Evolutionary conservation across 2,329 filamentous ascomycete genomes (phyloP).

Genomic region (Arthrobotrys conoides): DNA sequence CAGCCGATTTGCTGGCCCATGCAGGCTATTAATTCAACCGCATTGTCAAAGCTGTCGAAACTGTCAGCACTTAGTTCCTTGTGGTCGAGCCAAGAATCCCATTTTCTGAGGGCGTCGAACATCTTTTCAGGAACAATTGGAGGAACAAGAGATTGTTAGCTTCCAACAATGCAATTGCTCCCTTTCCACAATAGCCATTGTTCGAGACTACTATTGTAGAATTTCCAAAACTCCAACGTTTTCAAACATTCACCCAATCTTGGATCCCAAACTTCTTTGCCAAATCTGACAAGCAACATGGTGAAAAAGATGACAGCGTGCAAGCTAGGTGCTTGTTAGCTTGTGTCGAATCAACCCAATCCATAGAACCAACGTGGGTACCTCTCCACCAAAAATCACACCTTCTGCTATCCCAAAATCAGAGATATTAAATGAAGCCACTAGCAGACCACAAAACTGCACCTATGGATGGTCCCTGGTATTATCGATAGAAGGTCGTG

Average conservation of each 20-base stretch:
- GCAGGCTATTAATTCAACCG: conserved; percentile 27
- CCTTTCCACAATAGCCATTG: background rate
- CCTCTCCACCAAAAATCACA: background rate
- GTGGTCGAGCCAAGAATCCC: background rate
- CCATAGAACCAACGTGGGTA: conserved; percentile 23
- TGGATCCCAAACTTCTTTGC: background rate
- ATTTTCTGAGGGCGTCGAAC: background rate
- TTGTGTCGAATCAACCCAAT: conserved; percentile 10
- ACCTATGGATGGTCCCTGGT: conserved; percentile 15
- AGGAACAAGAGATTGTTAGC: background rate
- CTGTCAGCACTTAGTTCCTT: conserved; percentile 39
- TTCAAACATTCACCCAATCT: background rate
- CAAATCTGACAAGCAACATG: background rate
- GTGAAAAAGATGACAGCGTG: background rate
- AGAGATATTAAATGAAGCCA: conserved; percentile 29
- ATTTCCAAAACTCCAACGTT: background rate
- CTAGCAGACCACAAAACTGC: conserved; percentile 26
- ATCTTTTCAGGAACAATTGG: background rate
- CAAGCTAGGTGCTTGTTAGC: background rate
- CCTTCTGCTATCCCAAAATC: background rate
- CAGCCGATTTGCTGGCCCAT: conserved; percentile 43
- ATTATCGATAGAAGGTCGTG: conserved; percentile 21
- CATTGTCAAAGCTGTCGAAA: conserved; percentile 33
- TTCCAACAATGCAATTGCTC: background rate
- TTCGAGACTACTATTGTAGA: too few relatives aligned